phyloP scores from a whole-genome alignment of 257 asterid genomes.

The Jasminum sambac region DNA sequence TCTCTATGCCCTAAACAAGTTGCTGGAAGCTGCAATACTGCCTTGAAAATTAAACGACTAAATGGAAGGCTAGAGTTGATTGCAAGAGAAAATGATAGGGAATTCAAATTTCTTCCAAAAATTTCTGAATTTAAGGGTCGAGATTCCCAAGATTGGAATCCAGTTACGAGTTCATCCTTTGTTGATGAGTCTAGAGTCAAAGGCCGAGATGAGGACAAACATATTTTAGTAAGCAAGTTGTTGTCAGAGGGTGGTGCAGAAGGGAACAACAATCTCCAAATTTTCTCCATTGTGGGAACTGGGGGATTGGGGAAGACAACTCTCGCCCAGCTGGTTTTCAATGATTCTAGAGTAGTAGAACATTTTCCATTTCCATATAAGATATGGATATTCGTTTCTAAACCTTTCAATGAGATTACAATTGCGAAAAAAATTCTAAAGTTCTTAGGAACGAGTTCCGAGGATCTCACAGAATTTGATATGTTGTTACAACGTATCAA shows the following conservation, averaged over 20 bases:
- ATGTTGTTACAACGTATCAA: neutral
- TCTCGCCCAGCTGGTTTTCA: neutral
- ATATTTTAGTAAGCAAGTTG: no score
- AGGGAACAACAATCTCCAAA: neutral
- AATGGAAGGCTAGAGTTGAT: constrained; percentile 10
- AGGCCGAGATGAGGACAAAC: no score
- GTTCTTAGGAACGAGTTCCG: neutral
- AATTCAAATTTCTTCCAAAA: constrained; percentile 12
- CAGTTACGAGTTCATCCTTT: neutral
- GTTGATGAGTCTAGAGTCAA: no score
- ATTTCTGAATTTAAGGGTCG: neutral
- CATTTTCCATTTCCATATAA: neutral
- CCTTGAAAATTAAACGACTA: neutral
- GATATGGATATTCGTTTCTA: constrained; percentile 16
- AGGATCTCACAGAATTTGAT: no score
- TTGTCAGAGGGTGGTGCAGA: no score
- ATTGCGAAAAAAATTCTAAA: neutral
- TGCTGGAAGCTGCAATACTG: neutral
- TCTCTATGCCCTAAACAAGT: neutral
- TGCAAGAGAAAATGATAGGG: neutral
- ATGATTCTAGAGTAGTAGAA: neutral
- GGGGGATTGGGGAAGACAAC: constrained; percentile 14
- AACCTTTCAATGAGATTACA: constrained; percentile 31
- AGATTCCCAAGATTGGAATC: neutral
- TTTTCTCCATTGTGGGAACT: neutral